These are phyloP conservation scores for Penicillium paxilli DNA, from an alignment of 495 filamentous ascomycete species.

Conservation along the genomic window DNA sequence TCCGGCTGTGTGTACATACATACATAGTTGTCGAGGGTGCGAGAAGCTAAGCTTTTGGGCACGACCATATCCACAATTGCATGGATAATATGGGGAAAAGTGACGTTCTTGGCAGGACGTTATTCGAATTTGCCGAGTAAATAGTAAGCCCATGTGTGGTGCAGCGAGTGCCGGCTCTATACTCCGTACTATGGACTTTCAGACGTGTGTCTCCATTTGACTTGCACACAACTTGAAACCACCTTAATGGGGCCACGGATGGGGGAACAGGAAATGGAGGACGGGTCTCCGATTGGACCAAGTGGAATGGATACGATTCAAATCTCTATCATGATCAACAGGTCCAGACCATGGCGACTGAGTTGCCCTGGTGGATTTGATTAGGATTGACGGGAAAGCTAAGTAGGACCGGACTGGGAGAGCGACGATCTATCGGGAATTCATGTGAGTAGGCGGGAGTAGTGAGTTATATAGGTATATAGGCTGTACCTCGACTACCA, in stretches of 20 bases:
- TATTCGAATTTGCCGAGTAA: no score
- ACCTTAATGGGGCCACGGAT: neutral
- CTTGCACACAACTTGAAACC: no score
- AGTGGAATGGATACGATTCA: neutral
- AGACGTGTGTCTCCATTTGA: neutral
- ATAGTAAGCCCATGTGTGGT: neutral
- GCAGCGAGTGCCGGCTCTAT: neutral
- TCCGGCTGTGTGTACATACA: no score
- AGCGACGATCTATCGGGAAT: neutral
- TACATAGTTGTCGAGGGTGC: no score
- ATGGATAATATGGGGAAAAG: neutral
- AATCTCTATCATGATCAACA: slow-evolving; percentile 17
- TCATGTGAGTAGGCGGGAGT: neutral
- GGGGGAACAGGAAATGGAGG: neutral
- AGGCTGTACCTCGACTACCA: no score
- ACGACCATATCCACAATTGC: neutral
- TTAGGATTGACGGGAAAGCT: slow-evolving; percentile 14
- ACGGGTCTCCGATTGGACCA: neutral
- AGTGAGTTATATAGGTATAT: neutral
- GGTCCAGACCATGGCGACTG: slow-evolving; percentile 11
- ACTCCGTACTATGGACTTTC: neutral
- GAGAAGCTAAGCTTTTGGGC: neutral
- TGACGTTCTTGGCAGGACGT: neutral
- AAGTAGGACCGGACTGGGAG: neutral
- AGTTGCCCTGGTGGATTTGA: slow-evolving; percentile 12